Evolutionary conservation across 2,329 filamentous ascomycete species (phyloP), one percentile per base, ranked within the genome.

Genomic region (Ceratocystis cacaofunesta): DNA sequence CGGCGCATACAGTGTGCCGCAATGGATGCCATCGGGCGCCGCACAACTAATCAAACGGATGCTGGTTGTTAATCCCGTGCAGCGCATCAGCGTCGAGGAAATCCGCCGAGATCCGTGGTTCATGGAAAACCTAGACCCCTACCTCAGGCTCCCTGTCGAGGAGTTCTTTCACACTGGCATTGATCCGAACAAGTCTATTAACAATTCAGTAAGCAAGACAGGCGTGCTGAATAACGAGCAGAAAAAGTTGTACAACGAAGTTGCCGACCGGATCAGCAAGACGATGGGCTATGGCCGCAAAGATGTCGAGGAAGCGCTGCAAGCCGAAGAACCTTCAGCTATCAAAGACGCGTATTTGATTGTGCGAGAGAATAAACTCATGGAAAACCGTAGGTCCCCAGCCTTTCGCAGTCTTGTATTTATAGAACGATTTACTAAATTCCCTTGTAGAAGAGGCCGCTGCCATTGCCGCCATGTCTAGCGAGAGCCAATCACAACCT

Each of bases 281-380:
- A 96, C 91, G 0, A 97, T 99, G 92, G 94, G 94, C 68, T 99
- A 99, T 73, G 91, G 88, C 44, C 92, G 90, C 74, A 88, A 88
- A 68, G 94, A 99, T 78, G 92, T 99, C 64, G 89, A 96, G 73
- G 94, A 97, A 75, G 92, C 94, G 25, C 79, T 99, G 68, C 87
- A 88, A 71, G 91, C 90, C 66, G 86, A 94, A 64, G 94, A 99
- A 74, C 94, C 94, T 12, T 97, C 92, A 67, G 92, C 94, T 10
- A 96, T 99, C 79, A 99, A 99, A 77, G 94, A 99, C 76, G 94
- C 94, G 1, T 99, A 97, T 77, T 86, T 96, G 76, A 99, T 99
- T 74, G 90, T 99, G 30, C 85, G 92, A 64, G 94, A 99, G 76
- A 97, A 97, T 74, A 94, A 96, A 75, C 83, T 97, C 74, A 97